phyloP scores from a whole-genome alignment of 768 basidiomycete genomes.

The Pulveroboletus sp. region DNA sequence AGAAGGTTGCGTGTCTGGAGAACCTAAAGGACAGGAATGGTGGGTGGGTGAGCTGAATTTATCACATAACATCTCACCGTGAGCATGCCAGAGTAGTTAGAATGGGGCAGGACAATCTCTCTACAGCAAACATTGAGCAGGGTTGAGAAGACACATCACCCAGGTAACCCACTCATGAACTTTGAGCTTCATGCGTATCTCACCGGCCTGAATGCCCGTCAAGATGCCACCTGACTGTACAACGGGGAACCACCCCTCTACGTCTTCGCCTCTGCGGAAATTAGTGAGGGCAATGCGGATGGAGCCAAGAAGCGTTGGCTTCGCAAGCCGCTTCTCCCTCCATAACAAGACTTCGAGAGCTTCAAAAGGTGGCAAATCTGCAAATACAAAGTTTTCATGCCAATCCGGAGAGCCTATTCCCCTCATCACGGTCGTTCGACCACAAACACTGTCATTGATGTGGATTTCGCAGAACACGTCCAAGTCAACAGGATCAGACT shows the following conservation, averaged over 20 bases:
- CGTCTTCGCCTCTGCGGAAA: conserved; percentile 67
- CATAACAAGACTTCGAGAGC: conserved; percentile 65
- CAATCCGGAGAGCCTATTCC: conserved; percentile 69
- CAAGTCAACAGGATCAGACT: conserved; percentile 56
- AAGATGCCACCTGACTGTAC: conserved; percentile 47
- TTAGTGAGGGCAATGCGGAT: conserved; percentile 64
- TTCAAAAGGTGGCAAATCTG: conserved; percentile 78
- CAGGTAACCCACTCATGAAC: conserved; percentile 64
- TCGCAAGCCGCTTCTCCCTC: conserved; percentile 63
- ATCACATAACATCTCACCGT: conserved; percentile 40
- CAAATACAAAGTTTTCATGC: conserved; percentile 76
- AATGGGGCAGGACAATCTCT: conserved; percentile 75
- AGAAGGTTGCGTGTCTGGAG: conserved; percentile 62
- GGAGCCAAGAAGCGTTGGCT: conserved; percentile 56
- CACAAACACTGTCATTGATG: conserved; percentile 63
- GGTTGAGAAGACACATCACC: background rate
- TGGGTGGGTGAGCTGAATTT: background rate
- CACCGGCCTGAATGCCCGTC: conserved; percentile 64
- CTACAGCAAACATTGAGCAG: conserved; percentile 35
- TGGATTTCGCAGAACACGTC: conserved; percentile 81
- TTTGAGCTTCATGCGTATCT: conserved; percentile 67
- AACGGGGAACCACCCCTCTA: conserved; percentile 87
- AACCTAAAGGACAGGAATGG: conserved; percentile 8
- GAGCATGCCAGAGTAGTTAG: conserved; percentile 59
- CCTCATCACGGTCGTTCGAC: conserved; percentile 72